A percentile compares a stretch with the other conserved stretches of the same genome.
Evolutionary conservation across 2,329 filamentous ascomycete species (phyloP).

Genomic region (Arachnopeziza araneosa): DNA sequence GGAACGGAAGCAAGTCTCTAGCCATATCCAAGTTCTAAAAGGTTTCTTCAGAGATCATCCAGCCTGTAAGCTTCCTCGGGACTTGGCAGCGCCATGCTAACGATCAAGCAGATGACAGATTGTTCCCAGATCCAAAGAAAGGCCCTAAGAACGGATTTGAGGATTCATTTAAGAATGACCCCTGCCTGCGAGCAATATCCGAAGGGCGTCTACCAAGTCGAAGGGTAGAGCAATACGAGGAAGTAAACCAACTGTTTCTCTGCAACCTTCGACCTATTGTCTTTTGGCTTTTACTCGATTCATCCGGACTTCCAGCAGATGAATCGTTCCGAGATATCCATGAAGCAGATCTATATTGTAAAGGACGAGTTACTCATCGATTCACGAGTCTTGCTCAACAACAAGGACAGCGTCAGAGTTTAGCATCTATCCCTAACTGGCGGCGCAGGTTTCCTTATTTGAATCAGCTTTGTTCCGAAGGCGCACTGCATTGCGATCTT

Average conservation of each 20-base stretch:
- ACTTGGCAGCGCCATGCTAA: constrained; percentile 10
- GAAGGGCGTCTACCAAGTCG: constrained; percentile 33
- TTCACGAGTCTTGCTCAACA: constrained; percentile 20
- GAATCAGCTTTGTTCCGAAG: constrained; percentile 44
- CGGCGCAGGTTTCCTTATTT: constrained; percentile 53
- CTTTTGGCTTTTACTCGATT: constrained; percentile 27
- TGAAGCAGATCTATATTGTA: constrained; percentile 19
- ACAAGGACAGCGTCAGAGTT: constrained; percentile 26
- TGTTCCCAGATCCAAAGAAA: constrained; percentile 48
- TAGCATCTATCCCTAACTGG: constrained; percentile 53
- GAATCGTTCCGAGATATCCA: constrained; percentile 12
- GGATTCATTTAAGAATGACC: constrained; percentile 59
- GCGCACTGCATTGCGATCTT: constrained; percentile 50
- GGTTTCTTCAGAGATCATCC: constrained; percentile 58
- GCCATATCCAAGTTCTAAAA: constrained; percentile 66
- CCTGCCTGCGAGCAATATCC: constrained; percentile 56
- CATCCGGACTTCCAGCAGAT: constrained; percentile 14
- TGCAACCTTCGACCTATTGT: constrained; percentile 17
- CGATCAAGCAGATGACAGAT: constrained; percentile 37
- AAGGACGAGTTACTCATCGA: constrained; percentile 19
- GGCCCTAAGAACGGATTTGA: constrained; percentile 48
- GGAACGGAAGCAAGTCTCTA: constrained; percentile 59
- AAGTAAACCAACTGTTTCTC: constrained; percentile 9
- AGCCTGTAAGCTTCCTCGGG: constrained; percentile 47
- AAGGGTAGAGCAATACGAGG: constrained; percentile 16